Base-by-base conservation (phyloP, 2,329 filamentous ascomycete genomes). In the Talaromyces atroroseus region DNA sequence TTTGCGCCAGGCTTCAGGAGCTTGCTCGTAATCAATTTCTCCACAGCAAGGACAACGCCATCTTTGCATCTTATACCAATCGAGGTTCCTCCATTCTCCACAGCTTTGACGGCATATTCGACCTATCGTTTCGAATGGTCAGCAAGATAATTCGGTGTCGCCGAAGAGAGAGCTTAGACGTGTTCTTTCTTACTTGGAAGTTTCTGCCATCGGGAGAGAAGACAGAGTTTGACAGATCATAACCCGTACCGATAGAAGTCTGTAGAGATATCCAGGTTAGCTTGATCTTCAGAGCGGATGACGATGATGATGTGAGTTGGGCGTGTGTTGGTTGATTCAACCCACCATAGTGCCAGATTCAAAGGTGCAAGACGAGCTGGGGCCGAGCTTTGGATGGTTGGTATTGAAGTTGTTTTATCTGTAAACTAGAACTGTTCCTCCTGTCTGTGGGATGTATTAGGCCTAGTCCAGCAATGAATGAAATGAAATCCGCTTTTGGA, bases 171-270 rank as follows among this genome's bases (percentile, higher is more conserved):
- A 45, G 34, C 14, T 23, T 49, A 45, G 11, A 55, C 24, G 21
- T 26, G 40, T 24, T 20, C 46, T 61, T 24, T 20, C 46, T 61
- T 71, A 95, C 90, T 78, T 99, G 94, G 77, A 99, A 99, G 77
- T 99, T 99, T 67, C 94, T 89, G 72, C 94, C 94, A 79, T 99
- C 94, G 64, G 94, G 94, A 49, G 94, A 97, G 82, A 97, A 99
- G 80, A 97, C 95, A 71, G 94, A 97, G 84, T 99, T 99, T 74
- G 90, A 90, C 69, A 99, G 88, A 85, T 99, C 94, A 80, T 99
- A 99, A 71, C 94, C 94, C 69, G 94, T 99, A 73, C 94, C 94
- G 88, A 99, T 99, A 72, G 94, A 99, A 71, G 94, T 99, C 94
- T 99, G 60, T 20, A 16, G 26, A 7, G 32, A 44, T 23, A 32